Conservation (phyloP, 73 alveolate species). For the Tetrahymena thermophila region DNA sequence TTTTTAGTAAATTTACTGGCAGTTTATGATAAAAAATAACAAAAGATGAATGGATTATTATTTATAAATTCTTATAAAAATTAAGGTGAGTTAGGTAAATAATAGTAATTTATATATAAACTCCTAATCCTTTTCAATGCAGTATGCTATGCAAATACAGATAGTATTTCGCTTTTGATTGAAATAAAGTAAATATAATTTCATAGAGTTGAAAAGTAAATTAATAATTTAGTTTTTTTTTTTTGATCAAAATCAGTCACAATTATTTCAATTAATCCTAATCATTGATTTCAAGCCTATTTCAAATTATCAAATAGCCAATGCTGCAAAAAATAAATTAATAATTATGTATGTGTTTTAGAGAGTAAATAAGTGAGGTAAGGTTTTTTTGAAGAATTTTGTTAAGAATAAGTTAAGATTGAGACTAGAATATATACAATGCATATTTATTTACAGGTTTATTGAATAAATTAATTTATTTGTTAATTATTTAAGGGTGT, state of each 20-base stretch:
- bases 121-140: not conserved
- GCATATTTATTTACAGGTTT: not conserved
- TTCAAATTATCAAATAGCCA: too few species aligned
- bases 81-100: not conserved
- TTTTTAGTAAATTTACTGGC: not conserved
- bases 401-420: not conserved
- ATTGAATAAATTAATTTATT: not conserved
- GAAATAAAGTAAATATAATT: too few species aligned
- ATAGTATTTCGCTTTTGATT: not conserved
- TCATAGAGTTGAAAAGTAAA: too few species aligned
- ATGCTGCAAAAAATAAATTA: too few species aligned
- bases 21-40: not conserved
- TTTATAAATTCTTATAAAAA: not conserved
- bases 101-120: not conserved
- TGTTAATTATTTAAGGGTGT: not conserved
- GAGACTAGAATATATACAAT: not conserved
- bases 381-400: not conserved
- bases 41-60: too few species aligned
- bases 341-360: too few species aligned
- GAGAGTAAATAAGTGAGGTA: not conserved
- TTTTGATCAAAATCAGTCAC: not conserved
- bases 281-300: not conserved
- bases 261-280: too few species aligned
- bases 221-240: too few species aligned
- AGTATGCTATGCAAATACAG: not conserved